A percentile compares a stretch with the other conserved stretches of the same genome.
Conservation (phyloP, 2,329 filamentous ascomycete genomes). For the Apiospora rasikravindrae region DNA sequence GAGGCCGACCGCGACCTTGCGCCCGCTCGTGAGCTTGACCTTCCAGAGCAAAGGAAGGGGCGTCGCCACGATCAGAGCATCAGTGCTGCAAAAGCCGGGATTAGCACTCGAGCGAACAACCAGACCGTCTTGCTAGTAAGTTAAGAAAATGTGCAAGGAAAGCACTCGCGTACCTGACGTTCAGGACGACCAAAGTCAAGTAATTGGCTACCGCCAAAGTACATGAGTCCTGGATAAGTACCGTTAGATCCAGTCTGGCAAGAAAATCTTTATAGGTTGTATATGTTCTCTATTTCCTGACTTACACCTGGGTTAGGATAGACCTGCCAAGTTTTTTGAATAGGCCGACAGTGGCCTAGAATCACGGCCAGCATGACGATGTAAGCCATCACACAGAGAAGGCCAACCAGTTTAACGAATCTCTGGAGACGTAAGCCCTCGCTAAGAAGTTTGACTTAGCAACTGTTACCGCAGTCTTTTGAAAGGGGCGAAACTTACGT, state of each 20-base stretch:
- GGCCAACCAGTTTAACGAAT: background rate
- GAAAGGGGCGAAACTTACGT: conserved; percentile 40
- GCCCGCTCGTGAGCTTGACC: conserved; percentile 42
- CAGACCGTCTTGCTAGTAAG: too few relatives aligned
- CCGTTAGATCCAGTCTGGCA: background rate
- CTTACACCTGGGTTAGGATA: conserved; percentile 3
- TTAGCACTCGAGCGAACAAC: background rate
- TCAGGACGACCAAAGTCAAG: conserved; percentile 5
- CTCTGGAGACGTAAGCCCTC: background rate
- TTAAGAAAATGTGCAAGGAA: too few relatives aligned
- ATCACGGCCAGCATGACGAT: conserved; percentile 19
- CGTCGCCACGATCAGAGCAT: conserved; percentile 45
- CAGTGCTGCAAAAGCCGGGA: conserved; percentile 38
- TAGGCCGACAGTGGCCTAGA: conserved; percentile 12
- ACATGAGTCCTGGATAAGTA: background rate
- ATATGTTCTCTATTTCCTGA: background rate
- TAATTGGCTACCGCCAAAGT: conserved; percentile 19
- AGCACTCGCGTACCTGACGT: background rate
- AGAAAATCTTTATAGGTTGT: background rate
- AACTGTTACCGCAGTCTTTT: background rate
- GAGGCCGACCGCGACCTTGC: conserved; percentile 45
- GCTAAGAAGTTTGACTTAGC: background rate
- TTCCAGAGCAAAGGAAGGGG: conserved; percentile 47
- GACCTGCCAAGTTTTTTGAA: conserved; percentile 15
- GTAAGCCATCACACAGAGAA: conserved; percentile 8